Base-by-base conservation (phyloP, 257 asterid species). In the Orobanche coerulescens region DNA sequence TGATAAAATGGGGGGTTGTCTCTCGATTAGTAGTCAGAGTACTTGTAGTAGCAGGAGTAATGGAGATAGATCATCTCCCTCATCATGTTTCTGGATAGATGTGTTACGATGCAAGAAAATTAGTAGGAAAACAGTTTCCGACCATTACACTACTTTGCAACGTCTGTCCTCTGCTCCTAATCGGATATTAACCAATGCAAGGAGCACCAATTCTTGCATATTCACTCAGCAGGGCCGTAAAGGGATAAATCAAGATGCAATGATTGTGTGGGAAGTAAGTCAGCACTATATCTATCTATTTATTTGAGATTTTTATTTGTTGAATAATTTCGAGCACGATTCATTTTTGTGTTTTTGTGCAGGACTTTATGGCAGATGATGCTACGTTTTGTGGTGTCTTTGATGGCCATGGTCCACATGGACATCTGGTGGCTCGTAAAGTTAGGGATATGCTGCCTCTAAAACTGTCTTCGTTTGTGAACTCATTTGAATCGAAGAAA, bases 201-300 rank as follows among this genome's bases (percentile, higher is more conserved):
- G n/a, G n/a, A n/a, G n/a, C n/a, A n/a, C n/a, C 76, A 76, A 72
- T 73, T 83, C 98, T 65, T 91, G 98, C 79, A 77, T 91, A 77
- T 91, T 82, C 73, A 91, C 98, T 68, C 98, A 91, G 75, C 98
- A 91, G 69, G 98, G 98, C 0, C 85, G 98, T 50, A 91, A 91
- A 68, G 98, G 98, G 75, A 84, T 91, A 67, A 91, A 91, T 71
- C 98, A 91, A 71, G 98, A 91, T 62, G 96, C 98, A 69, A 91
- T 91, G 98, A 76, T 91, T 54, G 98, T 91, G 52, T 91, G 98
- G 98, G 98, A 91, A 77, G 98, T 91, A 75, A 77, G 83, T 76
- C 22, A n/a, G n/a, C 34, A 2, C 13, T 2, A 0, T 43, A 69
- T 36, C 36, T 39, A 46, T 11, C 6, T 4, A 13, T 11, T 26